These are phyloP conservation scores for Pleurotus salmoneostramineus DNA, from an alignment of 768 basidiomycete genomes.

Conservation along the genomic window DNA sequence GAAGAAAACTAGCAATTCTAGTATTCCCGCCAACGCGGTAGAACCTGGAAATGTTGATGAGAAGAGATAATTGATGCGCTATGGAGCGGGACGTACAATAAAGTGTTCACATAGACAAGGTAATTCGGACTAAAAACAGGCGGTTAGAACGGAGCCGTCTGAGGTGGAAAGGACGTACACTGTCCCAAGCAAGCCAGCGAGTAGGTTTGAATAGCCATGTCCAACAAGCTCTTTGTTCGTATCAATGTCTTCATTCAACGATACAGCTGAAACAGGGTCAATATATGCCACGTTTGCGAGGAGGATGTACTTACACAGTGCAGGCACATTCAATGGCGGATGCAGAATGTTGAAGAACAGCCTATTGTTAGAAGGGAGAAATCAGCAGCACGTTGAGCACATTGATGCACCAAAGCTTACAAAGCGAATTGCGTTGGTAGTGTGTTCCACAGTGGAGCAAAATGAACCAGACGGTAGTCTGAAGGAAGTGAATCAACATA, in stretches of 20 bases:
- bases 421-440: slow-evolving; percentile 94
- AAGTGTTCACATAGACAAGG: slow-evolving; percentile 83
- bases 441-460: slow-evolving; percentile 70
- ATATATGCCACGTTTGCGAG: background rate
- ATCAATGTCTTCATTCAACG: slow-evolving; percentile 82
- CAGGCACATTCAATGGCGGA: slow-evolving; percentile 86
- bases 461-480: slow-evolving; percentile 64
- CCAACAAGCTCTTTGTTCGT: slow-evolving; percentile 91
- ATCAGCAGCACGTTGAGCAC: no score
- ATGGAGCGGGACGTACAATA: slow-evolving; percentile 44
- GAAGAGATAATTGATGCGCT: no score
- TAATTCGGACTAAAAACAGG: slow-evolving; percentile 63
- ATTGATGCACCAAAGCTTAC: slow-evolving; percentile 13
- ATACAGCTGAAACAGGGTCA: slow-evolving; percentile 57
- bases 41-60: slow-evolving; percentile 33
- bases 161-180: slow-evolving; percentile 48
- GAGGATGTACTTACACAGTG: slow-evolving; percentile 52
- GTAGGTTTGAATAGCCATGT: slow-evolving; percentile 89
- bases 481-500: background rate
- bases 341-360: slow-evolving; percentile 84
- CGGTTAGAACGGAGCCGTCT: background rate
- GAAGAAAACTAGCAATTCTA: slow-evolving; percentile 78
- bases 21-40: slow-evolving; percentile 92
- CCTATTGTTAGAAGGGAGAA: slow-evolving; percentile 24
- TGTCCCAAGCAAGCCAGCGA: slow-evolving; percentile 76